Base-by-base conservation (phyloP, 176 grass and related monocot genomes). In the Puccinellia tenuiflora region DNA sequence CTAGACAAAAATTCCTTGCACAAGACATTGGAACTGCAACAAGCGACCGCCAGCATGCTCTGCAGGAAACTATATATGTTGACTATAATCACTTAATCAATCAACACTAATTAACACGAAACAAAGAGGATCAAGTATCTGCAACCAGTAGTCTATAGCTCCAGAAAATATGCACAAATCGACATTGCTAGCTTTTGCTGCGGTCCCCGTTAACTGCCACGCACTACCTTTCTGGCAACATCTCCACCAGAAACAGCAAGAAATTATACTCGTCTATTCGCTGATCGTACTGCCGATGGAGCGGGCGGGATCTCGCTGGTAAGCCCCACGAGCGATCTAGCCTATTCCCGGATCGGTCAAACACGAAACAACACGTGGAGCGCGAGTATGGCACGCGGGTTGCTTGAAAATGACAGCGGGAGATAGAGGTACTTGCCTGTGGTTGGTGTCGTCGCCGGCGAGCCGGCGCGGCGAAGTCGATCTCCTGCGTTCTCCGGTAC, bases 391-490 rank as follows among this genome's bases (percentile, higher is more conserved):
- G 6, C 67, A 26, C 21, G 28, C 12, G 15, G 20, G 25, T 47
- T 77, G n/a, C 8, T 69, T 48, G 37, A 21, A 21, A 62, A 45
- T 5, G 33, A 22, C 6, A 24, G 13, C 15, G 26, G 59, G 46
- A n/a, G 1, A 85, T 30, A 68, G 17, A 74, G 42, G 0, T 13
- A 30, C 62, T 22, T 33, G 3, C 67, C 81, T 91, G 40, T 9
- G 29, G 56, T 3, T 39, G 17, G 5, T 15, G 40, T 37, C 38
- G 50, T 43, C 50, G 83, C 51, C 80, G 77, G 76, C 61, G 34
- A 22, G 31, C 55, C 81, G 63, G 80, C 67, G 80, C 69, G 63
- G 80, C 37, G 18, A 57, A 6, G 40, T 62, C 20, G 48, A 66
- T 65, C 81, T 66, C 9, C 60, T 68, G 47, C 22, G 38, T 24